A percentile compares a stretch with the other conserved stretches of the same genome.
Evolutionary conservation across 2,329 filamentous ascomycete species (phyloP).

Genomic region (Claviceps lovelessii): DNA sequence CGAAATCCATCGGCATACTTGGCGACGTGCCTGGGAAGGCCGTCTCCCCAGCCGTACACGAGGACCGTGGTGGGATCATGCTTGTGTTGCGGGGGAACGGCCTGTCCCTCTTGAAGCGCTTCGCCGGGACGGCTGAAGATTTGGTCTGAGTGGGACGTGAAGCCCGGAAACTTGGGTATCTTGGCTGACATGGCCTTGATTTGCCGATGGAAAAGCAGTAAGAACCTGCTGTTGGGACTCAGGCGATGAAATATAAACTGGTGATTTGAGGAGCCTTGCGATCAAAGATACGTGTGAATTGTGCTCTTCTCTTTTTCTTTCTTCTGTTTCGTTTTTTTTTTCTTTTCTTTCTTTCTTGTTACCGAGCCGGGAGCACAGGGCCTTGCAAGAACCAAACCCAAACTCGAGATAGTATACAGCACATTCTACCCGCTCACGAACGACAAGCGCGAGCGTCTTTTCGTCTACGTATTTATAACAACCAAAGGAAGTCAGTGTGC

Average conservation of each 20-base stretch:
- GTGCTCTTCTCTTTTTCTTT: too few relatives aligned
- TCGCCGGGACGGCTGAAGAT: conserved; percentile 29
- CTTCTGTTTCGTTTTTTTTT: too few relatives aligned
- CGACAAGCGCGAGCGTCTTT: neutral
- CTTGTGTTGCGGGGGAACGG: neutral
- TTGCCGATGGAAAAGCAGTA: neutral
- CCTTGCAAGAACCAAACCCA: too few relatives aligned
- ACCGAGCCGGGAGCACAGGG: too few relatives aligned
- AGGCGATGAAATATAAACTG: too few relatives aligned
- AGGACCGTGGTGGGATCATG: conserved; percentile 32
- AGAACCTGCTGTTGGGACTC: neutral
- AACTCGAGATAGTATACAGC: too few relatives aligned
- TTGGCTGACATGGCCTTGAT: neutral
- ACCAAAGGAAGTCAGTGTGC: neutral
- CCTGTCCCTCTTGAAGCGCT: conserved; percentile 8
- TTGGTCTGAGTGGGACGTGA: conserved; percentile 31
- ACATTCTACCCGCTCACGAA: neutral
- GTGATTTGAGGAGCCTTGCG: too few relatives aligned
- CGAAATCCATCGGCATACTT: conserved; percentile 42
- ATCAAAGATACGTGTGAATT: neutral
- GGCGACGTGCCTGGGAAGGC: conserved; percentile 35
- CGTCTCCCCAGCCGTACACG: conserved; percentile 45
- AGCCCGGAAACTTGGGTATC: conserved; percentile 25
- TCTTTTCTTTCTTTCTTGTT: too few relatives aligned
- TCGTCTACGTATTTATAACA: neutral